Evolutionary conservation across 2,329 filamentous ascomycete genomes (phyloP), one percentile per base, ranked within the genome.

Genomic region (Exophiala dermatitidis): DNA sequence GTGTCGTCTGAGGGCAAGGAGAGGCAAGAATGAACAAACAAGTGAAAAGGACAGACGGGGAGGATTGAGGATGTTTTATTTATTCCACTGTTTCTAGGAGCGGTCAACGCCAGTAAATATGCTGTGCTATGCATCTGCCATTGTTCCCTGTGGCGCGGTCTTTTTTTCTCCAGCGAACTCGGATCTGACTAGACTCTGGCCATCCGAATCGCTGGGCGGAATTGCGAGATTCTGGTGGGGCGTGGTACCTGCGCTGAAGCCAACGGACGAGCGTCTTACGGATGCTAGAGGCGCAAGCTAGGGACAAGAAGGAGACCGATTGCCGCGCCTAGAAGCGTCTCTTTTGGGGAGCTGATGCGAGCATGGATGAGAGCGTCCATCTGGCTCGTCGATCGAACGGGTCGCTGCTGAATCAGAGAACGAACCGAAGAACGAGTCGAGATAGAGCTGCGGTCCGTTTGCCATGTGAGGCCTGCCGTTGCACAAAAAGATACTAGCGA

Each of bases 281-380:
- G 19, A 19, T 19, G 41, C 52, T 54, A 54, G 52, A 42, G 12
- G n/a, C 10, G 46, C 47, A 37, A 36, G 36, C 43, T 50, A 49
- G 50, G 47, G 32, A 56, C 46, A 53, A 51, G 33, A 45, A 53
- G 50, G 54, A 50, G 46, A 48, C n/a, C 34, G 33, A 48, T 45
- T 37, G 41, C 38, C 44, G 31, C 46, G 45, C 36, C 48, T 46
- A 48, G 46, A 46, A 49, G 31, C 29, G 32, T 36, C 32, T 32
- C 4, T 32, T n/a, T 4, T 4, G 29, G 12, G 28, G 42, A 7
- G 28, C 30, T 45, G 29, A 26, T n/a, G 33, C 7, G 33, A n/a
- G 33, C 33, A n/a, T n/a, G n/a, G 33, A n/a, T n/a, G 33, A 36
- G 19, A 19, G 19, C 19, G 19, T 19, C 19, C 19, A 19, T 19